phyloP scores from a whole-genome alignment of 108 stramenopile species.

The Stephanodiscus minutulus region DNA sequence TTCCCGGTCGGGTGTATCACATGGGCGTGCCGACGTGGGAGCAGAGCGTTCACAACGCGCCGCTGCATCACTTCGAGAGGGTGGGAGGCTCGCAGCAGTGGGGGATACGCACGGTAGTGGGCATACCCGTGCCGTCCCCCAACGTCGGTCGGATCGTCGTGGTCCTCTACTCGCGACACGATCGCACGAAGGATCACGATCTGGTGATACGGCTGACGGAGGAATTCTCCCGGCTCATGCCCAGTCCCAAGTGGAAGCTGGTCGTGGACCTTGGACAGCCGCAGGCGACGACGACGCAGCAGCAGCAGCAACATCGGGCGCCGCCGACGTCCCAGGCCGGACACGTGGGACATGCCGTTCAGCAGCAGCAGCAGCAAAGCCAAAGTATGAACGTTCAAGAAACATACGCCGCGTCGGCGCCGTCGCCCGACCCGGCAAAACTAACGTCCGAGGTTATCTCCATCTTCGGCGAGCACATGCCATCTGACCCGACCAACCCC shows the following conservation, averaged over 20 bases:
- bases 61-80: constrained; percentile 77
- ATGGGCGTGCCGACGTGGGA: constrained; percentile 86
- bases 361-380: constrained; percentile 1
- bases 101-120: constrained; percentile 83
- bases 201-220: constrained; percentile 70
- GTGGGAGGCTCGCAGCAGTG: constrained; percentile 84
- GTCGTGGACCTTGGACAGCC: constrained; percentile 78
- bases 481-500: constrained; percentile 75
- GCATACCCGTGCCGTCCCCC: constrained; percentile 79
- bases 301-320: background rate
- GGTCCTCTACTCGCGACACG: constrained; percentile 74
- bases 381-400: constrained; percentile 4
- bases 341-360: background rate
- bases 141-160: constrained; percentile 86
- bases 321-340: background rate
- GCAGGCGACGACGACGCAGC: background rate
- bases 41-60: constrained; percentile 84
- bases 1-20: constrained; percentile 83
- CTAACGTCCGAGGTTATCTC: constrained; percentile 70
- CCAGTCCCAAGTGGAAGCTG: constrained; percentile 87
- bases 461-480: constrained; percentile 86
- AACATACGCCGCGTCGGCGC: background rate
- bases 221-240: constrained; percentile 76
- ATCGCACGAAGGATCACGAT: constrained; percentile 75
- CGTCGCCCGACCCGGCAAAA: constrained; percentile 5